Base-by-base conservation (phyloP, 176 grass and related monocot genomes). In the Dactylis glomerata region DNA sequence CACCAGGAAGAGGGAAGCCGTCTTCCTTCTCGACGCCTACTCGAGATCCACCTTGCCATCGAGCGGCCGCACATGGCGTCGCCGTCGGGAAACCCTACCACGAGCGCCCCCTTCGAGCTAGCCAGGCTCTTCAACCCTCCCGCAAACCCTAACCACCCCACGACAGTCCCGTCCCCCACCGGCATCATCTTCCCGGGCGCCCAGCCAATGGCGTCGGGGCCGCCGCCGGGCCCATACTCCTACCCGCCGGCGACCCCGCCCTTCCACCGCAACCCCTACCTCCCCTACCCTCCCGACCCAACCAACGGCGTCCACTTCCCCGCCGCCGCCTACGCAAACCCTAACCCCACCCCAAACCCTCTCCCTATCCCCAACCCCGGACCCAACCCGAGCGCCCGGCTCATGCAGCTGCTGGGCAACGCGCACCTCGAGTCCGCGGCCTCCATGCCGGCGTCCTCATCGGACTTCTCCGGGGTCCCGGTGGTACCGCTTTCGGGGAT, bases 401-500 rank as follows among this genome's bases (percentile, higher is more conserved):
- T 98, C 37, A 98, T 98, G 92, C 89, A 95, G 71, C 79, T 98
- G n/a, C 89, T 98, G 6, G 93, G 93, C 26, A 95, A 86, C 73
- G 55, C 82, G 24, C 88, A 91, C 54, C 70, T 92, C 54, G 93
- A 95, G 75, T 87, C 92, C 42, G 68, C 61, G 38, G 73, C 81
- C 26, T 92, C 91, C 59, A 88, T 90, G 92, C 80, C 92, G 3
- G 41, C 81, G 3, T 14, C 84, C 28, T 73, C 70, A 1, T 81
- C 86, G 9, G 87, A 93, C 38, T 93, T 90, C 88, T 82, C 79
- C 4, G 34, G 77, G 30, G 26, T 17, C 20, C 36, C 80, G 5
- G 4, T 24, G n/a, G 62, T 33, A 73, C 68, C 45, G 41, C 86
- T 90, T 4, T 80, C 90, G 0, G 90, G 76, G 22, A 41, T 89